These are phyloP conservation scores for Serendipita indica DNA, from an alignment of 768 basidiomycete species.

Conservation along the genomic window DNA sequence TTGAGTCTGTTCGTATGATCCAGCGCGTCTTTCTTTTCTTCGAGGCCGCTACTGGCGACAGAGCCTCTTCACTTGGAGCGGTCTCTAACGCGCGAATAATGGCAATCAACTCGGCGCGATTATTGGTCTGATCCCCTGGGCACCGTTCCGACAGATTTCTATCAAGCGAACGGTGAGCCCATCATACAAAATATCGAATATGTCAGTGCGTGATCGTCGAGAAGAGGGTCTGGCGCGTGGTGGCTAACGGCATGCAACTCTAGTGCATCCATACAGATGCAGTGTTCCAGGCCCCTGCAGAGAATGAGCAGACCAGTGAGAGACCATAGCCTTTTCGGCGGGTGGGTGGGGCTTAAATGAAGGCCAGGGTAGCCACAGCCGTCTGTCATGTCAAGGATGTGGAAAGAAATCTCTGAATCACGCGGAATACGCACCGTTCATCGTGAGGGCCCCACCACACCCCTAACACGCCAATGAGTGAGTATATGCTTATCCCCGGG, in stretches of 20 bases:
- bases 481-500: no score
- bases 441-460: constrained; percentile 76
- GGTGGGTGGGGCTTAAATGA: no score
- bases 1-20: constrained; percentile 76
- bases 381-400: no score
- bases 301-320: no score
- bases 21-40: constrained; percentile 24
- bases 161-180: background rate
- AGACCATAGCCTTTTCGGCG: no score
- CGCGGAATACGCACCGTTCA: constrained; percentile 41
- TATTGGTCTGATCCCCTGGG: constrained; percentile 25
- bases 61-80: constrained; percentile 36
- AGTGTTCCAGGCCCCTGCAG: no score
- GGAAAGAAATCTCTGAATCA: no score
- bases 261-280: no score
- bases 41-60: background rate
- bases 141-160: constrained; percentile 62
- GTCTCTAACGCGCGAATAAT: constrained; percentile 71
- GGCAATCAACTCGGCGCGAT: constrained; percentile 22
- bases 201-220: no score
- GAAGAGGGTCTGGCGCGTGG: no score
- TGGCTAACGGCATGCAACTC: no score
- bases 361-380: no score
- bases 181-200: background rate
- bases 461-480: constrained; percentile 20